Base-by-base conservation (phyloP, 352 stramenopile genomes). In the Globisporangium radiosum region DNA sequence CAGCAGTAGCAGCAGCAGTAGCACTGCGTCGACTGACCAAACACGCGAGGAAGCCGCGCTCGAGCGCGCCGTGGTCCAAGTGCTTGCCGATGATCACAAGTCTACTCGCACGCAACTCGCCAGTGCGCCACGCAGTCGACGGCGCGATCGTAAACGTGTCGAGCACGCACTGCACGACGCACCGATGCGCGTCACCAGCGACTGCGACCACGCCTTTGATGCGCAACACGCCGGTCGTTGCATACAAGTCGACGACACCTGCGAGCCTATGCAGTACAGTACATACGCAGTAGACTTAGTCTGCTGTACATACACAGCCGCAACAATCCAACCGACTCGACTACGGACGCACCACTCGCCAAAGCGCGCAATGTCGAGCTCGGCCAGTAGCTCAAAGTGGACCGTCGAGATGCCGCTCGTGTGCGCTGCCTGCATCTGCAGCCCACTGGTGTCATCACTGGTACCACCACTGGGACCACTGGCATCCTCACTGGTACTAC, bases 141-240 rank as follows among this genome's bases (percentile, higher is more conserved):
- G 77, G 81, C 2, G 81, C 77, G 49, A 89, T 85, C 47, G 78
- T 91, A 57, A 87, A 91, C 49, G 78, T 91, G 58, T 91, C 81
- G 25, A 89, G 55, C 13, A 89, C 78, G 45, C 81, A 77, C 53
- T 91, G 81, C 0, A 91, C 67, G 37, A 91, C 68, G 49, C 81
- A 91, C 7, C 72, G 69, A 5, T 62, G 69, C 25, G 69, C 60
- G 40, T 82, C 75, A n/a, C 69, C 68, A 25, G 69, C 54, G 36
- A 88, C 60, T 0, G 78, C 70, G 1, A 90, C 56, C 33, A 89
- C 68, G 38, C 81, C 78, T 60, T 90, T 90, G 47, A 88, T 73
- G 13, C 81, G 76, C 62, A 90, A 53, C 8, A 91, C 72, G 47
- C 85, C 68, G 13, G 70, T 66, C 37, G 84, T 84, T 2, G 76